Evolutionary conservation across 805 yeast species (phyloP), one percentile per base, ranked within the genome.

Genomic region (Starmerella riodocensis): DNA sequence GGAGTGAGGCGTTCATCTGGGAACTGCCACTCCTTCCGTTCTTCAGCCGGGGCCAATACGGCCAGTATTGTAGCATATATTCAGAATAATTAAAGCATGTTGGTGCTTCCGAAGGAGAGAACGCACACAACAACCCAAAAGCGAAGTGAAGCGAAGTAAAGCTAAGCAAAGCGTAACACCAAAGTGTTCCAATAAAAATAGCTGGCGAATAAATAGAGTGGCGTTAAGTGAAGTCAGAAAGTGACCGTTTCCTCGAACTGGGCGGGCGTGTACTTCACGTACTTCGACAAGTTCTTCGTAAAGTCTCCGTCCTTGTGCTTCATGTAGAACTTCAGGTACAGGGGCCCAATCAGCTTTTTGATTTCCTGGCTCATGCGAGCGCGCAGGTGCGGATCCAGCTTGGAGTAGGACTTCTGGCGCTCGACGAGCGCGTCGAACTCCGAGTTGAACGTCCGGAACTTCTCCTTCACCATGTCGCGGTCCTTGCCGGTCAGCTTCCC

Each of bases 321-420:
- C 50, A 80, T 84, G 58, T 82, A 78, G 55, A 88, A 79, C 52
- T 91, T 74, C 53, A 78, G 76, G 60, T 88, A 88, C 39, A 88
- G 71, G 12, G 94, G 94, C 42, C 75, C 67, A 37, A 91, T 76
- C 49, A 84, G 73, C 18, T 40, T 32, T 26, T 76, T 54, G 20
- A 76, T 78, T 52, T 88, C 96, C 39, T 73, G 71, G 13, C 73
- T 67, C 49, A 91, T 61, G 40, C 68, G 71, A 42, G 70, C 67
- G 45, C 75, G 74, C 57, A 88, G 65, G 29, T 68, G 69, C 4
- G 73, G 67, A 54, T 84, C 93, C 7, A 76, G 71, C 33, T 84
- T 67, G 41, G 70, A 71, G 55, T 74, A 78, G 35, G 67, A 66
- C 51, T 74, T 76, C 54, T 80, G 81, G 41, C 70, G 74, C 23